Conservation (phyloP, 2,329 filamentous ascomycete species). For the Zasmidium angulare region DNA sequence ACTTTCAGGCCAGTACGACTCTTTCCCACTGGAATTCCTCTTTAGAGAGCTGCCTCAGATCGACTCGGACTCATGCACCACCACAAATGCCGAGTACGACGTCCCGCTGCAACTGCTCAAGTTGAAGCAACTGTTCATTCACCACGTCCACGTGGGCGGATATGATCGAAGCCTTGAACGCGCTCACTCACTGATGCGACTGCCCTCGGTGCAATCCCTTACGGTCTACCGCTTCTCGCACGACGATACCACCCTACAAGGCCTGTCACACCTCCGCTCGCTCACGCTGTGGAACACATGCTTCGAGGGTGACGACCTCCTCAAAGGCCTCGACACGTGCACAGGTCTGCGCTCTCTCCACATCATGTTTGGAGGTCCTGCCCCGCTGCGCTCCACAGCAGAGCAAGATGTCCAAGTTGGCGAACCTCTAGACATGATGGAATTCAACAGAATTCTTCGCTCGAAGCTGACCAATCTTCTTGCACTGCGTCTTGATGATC, state of each 20-base stretch:
- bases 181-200: constrained; percentile 1
- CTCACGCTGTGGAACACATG: neutral
- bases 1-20: too few relatives aligned
- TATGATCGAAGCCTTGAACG: neutral
- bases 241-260: neutral
- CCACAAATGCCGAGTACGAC: neutral
- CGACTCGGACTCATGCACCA: too few relatives aligned
- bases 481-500: neutral
- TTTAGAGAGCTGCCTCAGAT: too few relatives aligned
- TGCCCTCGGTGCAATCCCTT: constrained; percentile 1
- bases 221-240: constrained; percentile 9
- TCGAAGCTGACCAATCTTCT: neutral
- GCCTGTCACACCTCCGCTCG: neutral
- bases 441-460: neutral
- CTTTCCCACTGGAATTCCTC: too few relatives aligned
- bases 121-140: too few relatives aligned
- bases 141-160: neutral
- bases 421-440: neutral
- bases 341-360: constrained; percentile 3
- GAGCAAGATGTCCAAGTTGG: neutral
- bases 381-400: neutral
- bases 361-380: constrained; percentile 1
- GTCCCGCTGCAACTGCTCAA: neutral
- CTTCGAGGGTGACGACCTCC: neutral
- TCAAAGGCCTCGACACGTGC: neutral